phyloP scores from a whole-genome alignment of 176 grass and related monocot species.

The Oryza coarctata region DNA sequence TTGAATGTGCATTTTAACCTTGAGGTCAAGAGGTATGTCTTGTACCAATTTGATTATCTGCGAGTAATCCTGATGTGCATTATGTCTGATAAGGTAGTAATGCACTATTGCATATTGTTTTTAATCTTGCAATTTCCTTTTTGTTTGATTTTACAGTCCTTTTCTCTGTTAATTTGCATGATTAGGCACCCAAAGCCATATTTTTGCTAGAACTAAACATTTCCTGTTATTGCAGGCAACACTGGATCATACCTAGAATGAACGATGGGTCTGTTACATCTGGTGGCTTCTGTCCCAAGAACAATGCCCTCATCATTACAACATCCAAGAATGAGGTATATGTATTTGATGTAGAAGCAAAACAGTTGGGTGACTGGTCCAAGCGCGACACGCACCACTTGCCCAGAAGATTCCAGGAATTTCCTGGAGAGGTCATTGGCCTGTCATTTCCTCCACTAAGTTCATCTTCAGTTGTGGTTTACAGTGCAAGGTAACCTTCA shows the following conservation, averaged over 20 bases:
- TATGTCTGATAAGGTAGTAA: slow-evolving; percentile 7
- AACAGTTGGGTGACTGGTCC: slow-evolving; percentile 91
- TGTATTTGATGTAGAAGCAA: slow-evolving; percentile 94
- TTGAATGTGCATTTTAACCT: neutral
- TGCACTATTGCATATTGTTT: neutral
- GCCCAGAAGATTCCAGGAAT: slow-evolving; percentile 91
- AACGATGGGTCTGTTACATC: slow-evolving; percentile 84
- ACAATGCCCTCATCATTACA: slow-evolving; percentile 77
- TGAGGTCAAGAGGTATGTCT: neutral
- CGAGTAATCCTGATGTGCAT: neutral
- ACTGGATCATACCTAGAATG: slow-evolving; percentile 92
- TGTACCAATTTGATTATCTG: neutral
- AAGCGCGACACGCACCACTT: slow-evolving; percentile 59
- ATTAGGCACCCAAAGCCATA: neutral
- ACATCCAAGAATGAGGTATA: slow-evolving; percentile 93
- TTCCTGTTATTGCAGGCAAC: slow-evolving; percentile 57
- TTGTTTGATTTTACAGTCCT: slow-evolving; percentile 9
- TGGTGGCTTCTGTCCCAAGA: slow-evolving; percentile 87
- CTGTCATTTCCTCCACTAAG: slow-evolving; percentile 67
- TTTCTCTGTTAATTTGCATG: neutral
- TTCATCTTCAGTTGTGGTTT: slow-evolving; percentile 71
- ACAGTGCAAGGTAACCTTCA: slow-evolving; percentile 74
- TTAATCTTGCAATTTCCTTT: neutral
- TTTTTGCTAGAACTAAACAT: neutral
- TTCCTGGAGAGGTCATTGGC: slow-evolving; percentile 92